These are phyloP conservation scores for Rhynchosporium secalis DNA, from an alignment of 2,329 filamentous ascomycete species.

Conservation along the genomic window DNA sequence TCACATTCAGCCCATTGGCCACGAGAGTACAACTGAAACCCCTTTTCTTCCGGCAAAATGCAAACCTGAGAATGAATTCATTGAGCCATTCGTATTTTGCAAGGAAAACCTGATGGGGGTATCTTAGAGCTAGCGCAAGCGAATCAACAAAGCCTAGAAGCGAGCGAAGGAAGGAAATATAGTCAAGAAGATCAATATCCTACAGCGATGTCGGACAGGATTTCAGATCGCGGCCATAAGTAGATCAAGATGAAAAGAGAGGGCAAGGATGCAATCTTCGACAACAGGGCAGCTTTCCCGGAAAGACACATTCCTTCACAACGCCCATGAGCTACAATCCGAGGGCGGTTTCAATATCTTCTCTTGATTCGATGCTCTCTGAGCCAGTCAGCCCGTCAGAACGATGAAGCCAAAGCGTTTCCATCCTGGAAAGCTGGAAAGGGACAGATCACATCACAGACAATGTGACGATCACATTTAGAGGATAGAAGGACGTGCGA, in stretches of 20 bases:
- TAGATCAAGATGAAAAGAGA: too few relatives aligned
- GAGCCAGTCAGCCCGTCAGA: background rate
- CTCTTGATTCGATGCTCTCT: background rate
- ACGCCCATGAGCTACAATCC: background rate
- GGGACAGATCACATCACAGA: background rate
- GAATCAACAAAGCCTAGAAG: too few relatives aligned
- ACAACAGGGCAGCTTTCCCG: too few relatives aligned
- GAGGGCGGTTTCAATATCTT: background rate
- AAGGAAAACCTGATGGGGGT: too few relatives aligned
- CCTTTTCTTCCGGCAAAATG: too few relatives aligned
- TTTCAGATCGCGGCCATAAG: too few relatives aligned
- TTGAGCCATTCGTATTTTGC: background rate
- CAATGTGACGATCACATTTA: background rate
- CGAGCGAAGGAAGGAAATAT: background rate
- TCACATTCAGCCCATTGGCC: too few relatives aligned
- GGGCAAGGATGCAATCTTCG: too few relatives aligned
- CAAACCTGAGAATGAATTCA: background rate
- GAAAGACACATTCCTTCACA: background rate
- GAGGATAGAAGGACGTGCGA: background rate
- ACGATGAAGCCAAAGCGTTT: background rate
- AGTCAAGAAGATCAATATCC: background rate
- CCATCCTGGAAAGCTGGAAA: background rate
- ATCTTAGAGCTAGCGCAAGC: too few relatives aligned
- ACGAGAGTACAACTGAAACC: too few relatives aligned
- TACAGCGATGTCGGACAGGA: too few relatives aligned